Conservation (phyloP, 371 early-diverging fungal species). For the Mucor sp. region DNA sequence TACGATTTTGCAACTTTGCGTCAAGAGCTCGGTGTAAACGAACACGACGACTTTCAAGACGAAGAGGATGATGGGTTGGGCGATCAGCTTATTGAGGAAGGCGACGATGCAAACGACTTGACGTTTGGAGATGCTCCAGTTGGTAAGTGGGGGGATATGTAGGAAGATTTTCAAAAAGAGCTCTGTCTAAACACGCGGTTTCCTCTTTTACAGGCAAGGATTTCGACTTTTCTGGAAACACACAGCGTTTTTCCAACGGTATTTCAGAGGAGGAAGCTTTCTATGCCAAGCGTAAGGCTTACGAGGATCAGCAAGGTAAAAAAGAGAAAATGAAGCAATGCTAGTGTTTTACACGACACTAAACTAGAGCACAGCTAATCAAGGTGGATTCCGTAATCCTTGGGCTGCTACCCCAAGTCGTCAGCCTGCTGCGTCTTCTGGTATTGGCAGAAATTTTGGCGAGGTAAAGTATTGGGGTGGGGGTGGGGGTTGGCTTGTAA, state of each 20-base stretch:
- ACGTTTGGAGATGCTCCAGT: conserved; percentile 77
- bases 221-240: conserved; percentile 75
- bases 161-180: too few species aligned
- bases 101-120: conserved; percentile 82
- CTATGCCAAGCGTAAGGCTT: conserved; percentile 40
- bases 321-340: not conserved
- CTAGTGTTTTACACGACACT: not conserved
- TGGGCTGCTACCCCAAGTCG: conserved; percentile 21
- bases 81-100: conserved; percentile 71
- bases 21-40: conserved; percentile 32
- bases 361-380: not conserved
- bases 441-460: conserved; percentile 25
- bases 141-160: conserved; percentile 50
- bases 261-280: conserved; percentile 60
- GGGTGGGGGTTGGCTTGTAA: too few species aligned
- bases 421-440: conserved; percentile 5
- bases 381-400: conserved; percentile 19
- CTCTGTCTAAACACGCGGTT: conserved; percentile 7
- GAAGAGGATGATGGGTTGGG: conserved; percentile 52
- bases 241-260: conserved; percentile 51
- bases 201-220: conserved; percentile 49
- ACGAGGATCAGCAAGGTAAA: conserved; percentile 20
- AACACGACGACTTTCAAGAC: conserved; percentile 34
- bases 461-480: conserved; percentile 19
- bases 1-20: conserved; percentile 49